Conservation (phyloP, 176 grass and related monocot species). For the Rhynchospora pubera region DNA sequence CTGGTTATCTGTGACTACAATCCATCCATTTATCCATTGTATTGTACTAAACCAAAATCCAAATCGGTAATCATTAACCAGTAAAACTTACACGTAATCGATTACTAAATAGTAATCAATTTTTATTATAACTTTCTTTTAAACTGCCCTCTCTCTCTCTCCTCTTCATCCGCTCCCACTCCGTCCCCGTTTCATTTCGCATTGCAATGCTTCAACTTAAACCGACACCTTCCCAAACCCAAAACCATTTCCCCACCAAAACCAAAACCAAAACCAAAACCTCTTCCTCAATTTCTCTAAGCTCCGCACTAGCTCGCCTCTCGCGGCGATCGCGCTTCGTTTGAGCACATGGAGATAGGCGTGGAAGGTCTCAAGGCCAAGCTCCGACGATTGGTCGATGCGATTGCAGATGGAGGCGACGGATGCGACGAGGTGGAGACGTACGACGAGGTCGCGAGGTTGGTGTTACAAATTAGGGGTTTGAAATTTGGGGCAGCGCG, state of each 20-base stretch:
- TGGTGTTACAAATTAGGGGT: conserved; percentile 42
- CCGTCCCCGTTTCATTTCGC: background rate
- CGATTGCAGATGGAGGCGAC: conserved; percentile 21
- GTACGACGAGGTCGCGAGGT: conserved; percentile 45
- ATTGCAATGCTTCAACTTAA: background rate
- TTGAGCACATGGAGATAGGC: conserved; percentile 24
- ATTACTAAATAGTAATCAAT: background rate
- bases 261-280: too few species aligned
- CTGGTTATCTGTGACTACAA: too few species aligned
- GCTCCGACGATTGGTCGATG: conserved; percentile 34
- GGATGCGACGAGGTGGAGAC: conserved; percentile 19
- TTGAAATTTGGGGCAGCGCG: conserved; percentile 28
- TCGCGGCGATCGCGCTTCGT: background rate
- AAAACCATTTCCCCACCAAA: too few species aligned
- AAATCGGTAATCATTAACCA: conserved; percentile 7
- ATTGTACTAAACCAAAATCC: background rate
- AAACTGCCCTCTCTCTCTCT: conserved; percentile 10
- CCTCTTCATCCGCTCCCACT: background rate
- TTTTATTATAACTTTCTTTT: conserved; percentile 1
- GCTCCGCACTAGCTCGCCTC: background rate
- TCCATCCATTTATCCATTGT: background rate
- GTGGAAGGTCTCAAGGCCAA: conserved; percentile 31
- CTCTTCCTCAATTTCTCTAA: background rate
- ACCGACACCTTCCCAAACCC: too few species aligned
- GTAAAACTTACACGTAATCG: conserved; percentile 8